phyloP scores from a whole-genome alignment of 371 early-diverging fungal species.

The Mucor indicus region DNA sequence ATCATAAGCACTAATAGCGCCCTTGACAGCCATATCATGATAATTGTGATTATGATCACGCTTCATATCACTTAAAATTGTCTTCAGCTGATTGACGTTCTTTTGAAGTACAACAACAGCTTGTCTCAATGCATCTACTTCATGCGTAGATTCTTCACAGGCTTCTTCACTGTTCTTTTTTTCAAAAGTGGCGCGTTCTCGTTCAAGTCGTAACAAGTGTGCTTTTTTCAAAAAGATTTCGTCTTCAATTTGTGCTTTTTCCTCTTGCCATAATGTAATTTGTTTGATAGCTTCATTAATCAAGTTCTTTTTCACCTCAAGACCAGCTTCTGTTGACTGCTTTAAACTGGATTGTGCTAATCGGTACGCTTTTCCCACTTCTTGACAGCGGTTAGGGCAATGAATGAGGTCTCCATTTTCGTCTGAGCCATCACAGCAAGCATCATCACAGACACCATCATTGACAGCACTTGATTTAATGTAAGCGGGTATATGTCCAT shows the following conservation, averaged over 20 bases:
- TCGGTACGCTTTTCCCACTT: constrained; percentile 53
- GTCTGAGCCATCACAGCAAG: constrained; percentile 95
- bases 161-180: background rate
- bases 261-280: constrained; percentile 29
- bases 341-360: constrained; percentile 31
- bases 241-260: constrained; percentile 32
- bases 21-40: constrained; percentile 75
- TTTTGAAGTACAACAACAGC: constrained; percentile 30
- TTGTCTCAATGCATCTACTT: constrained; percentile 30
- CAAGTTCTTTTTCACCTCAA: constrained; percentile 28
- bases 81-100: constrained; percentile 34
- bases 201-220: constrained; percentile 17
- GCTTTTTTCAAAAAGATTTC: constrained; percentile 30
- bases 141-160: constrained; percentile 10
- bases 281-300: constrained; percentile 34
- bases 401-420: constrained; percentile 58
- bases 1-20: constrained; percentile 60
- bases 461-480: constrained; percentile 80
- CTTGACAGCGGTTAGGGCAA: constrained; percentile 76
- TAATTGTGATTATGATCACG: constrained; percentile 73
- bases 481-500: constrained; percentile 67
- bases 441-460: constrained; percentile 92
- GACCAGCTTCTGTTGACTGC: constrained; percentile 23
- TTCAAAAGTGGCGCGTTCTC: constrained; percentile 15
- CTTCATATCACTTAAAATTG: constrained; percentile 60